Conservation (phyloP, 1,139 yeast species). For the Ashbya aceris region DNA sequence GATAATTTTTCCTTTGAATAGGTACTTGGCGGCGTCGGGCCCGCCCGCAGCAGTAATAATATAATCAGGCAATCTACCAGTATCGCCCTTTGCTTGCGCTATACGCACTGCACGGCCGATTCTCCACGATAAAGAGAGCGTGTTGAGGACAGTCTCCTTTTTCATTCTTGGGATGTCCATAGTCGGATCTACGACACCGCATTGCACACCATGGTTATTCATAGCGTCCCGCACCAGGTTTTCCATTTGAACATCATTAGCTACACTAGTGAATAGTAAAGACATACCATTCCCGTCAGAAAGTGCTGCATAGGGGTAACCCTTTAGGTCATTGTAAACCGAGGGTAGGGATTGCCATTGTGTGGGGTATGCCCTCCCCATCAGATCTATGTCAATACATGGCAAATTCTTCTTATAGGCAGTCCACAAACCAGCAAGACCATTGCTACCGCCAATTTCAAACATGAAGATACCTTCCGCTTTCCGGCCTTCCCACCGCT, state of each 20-base stretch:
- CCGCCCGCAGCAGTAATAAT: slow-evolving; percentile 36
- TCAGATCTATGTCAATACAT: slow-evolving; percentile 36
- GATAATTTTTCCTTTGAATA: slow-evolving; percentile 39
- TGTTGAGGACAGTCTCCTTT: slow-evolving; percentile 27
- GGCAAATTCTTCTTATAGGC: slow-evolving; percentile 30
- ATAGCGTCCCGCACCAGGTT: slow-evolving; percentile 35
- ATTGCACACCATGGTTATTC: slow-evolving; percentile 34
- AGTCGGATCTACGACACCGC: slow-evolving; percentile 35
- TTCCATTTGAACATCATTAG: slow-evolving; percentile 32
- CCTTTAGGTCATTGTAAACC: slow-evolving; percentile 21
- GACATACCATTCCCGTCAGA: slow-evolving; percentile 41
- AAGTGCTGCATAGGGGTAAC: slow-evolving; percentile 33
- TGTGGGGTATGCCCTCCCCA: slow-evolving; percentile 43
- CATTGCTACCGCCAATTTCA: slow-evolving; percentile 42
- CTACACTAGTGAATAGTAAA: slow-evolving; percentile 32
- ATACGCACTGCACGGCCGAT: slow-evolving; percentile 37
- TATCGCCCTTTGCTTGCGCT: slow-evolving; percentile 32
- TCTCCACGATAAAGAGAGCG: slow-evolving; percentile 40
- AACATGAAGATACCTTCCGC: slow-evolving; percentile 32
- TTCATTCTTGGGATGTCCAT: slow-evolving; percentile 27
- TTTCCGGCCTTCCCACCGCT: slow-evolving; percentile 22
- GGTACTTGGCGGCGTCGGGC: slow-evolving; percentile 27
- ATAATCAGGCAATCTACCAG: slow-evolving; percentile 31
- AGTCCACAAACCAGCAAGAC: slow-evolving; percentile 32
- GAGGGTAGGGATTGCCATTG: slow-evolving; percentile 35